phyloP scores from a whole-genome alignment of 177 flowering plant genomes.

The Vitis hybrid region DNA sequence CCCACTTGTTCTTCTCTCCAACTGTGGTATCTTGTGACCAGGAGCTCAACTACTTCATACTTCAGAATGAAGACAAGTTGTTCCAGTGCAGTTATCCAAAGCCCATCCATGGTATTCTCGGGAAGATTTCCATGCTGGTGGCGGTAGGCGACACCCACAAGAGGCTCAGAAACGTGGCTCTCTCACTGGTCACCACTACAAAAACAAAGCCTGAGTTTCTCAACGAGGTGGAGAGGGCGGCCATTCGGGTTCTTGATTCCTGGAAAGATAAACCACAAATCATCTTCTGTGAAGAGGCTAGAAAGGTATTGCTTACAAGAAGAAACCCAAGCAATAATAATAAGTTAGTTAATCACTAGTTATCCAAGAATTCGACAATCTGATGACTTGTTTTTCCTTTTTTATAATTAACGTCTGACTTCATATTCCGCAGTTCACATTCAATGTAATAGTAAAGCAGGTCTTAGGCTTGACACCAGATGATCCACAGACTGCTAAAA shows the following conservation, averaged over 20 bases:
- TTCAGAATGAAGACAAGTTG: constrained; percentile 70
- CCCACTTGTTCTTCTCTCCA: constrained; percentile 62
- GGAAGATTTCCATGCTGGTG: constrained; percentile 59
- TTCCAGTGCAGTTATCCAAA: constrained; percentile 76
- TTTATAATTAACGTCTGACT: not conserved
- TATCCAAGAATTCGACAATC: not conserved
- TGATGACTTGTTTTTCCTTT: not conserved
- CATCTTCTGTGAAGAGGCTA: constrained; percentile 55
- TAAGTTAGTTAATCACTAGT: no score
- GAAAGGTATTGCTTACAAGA: constrained; percentile 36
- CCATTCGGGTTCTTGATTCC: constrained; percentile 34
- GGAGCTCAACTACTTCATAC: constrained; percentile 67
- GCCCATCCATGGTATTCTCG: constrained; percentile 61
- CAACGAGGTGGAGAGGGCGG: constrained; percentile 42
- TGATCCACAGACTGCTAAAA: constrained; percentile 39
- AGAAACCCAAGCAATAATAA: no score
- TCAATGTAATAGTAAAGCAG: constrained; percentile 71
- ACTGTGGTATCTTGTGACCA: constrained; percentile 69
- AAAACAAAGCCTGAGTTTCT: constrained; percentile 52
- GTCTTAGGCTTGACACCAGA: constrained; percentile 58
- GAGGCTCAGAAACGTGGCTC: constrained; percentile 48
- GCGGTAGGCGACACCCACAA: constrained; percentile 62
- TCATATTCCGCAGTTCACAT: constrained; percentile 49
- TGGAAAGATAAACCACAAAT: constrained; percentile 50
- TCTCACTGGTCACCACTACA: constrained; percentile 37